phyloP scores from a whole-genome alignment of 139 green algal genomes.

The Nannochloris sp. region DNA sequence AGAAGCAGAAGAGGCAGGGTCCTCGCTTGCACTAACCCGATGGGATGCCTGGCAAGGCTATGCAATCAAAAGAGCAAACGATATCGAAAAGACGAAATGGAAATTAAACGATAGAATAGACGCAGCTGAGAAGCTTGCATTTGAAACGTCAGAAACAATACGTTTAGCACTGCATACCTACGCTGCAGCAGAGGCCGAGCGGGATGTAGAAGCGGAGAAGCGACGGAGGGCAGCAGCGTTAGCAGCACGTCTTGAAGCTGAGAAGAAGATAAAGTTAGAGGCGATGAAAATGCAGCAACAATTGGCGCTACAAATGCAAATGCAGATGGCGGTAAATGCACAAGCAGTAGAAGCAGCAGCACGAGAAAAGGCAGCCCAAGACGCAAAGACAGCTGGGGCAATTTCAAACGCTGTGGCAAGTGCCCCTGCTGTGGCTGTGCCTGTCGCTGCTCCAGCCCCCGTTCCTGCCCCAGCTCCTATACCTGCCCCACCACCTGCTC shows the following conservation, averaged over 20 bases:
- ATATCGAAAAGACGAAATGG: neutral
- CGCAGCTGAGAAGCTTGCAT: neutral
- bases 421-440: neutral
- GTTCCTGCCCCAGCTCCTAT: neutral
- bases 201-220: neutral
- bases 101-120: neutral
- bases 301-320: neutral
- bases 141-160: neutral
- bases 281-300: neutral
- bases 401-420: neutral
- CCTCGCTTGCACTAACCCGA: neutral
- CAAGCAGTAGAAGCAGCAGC: neutral
- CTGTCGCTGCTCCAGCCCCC: neutral
- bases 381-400: neutral
- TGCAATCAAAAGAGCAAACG: neutral
- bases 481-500: neutral
- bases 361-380: neutral
- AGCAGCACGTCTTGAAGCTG: neutral
- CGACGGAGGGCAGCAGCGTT: neutral
- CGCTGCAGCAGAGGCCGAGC: constrained; percentile 7
- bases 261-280: neutral
- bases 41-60: constrained; percentile 7
- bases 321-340: neutral
- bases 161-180: constrained; percentile 17
- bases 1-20: neutral